Evolutionary conservation across 2,329 filamentous ascomycete species (phyloP), one percentile per base, ranked within the genome.

Genomic region (Blumeria graminis): DNA sequence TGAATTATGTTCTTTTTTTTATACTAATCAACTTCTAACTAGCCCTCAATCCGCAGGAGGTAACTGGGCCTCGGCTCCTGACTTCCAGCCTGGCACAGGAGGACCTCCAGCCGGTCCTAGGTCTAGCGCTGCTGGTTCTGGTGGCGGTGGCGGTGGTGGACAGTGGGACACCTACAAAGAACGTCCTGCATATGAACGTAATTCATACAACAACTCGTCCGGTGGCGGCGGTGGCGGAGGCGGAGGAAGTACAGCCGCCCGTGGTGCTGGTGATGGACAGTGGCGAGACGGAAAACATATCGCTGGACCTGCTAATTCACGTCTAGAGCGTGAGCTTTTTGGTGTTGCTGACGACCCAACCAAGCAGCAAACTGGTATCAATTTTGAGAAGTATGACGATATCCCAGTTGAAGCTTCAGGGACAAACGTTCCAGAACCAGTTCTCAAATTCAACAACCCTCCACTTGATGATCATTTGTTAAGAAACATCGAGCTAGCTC

Each of bases 341-440:
- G 92, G 92, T 66, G 75, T 84, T 55, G 74, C 82, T 64, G 90
- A 96, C 70, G 92, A 96, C 67, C 87, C 90, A 61, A 81, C 84
- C 63, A 96, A 95, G 77, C 86, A 94, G 70, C 86, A 93, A 67
- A 95, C 88, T 36, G 92, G 92, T 71, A 96, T 98, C 84, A 98
- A 98, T 79, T 98, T 98, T 69, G 84, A 94, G 75, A 98, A 98
- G 77, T 98, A 98, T 72, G 92, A 98, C 68, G 92, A 98, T 71
- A 98, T 98, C 63, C 92, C 92, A 56, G 92, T 98, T 62, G 92
- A 96, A 73, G 92, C 92, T 61, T 95, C 90, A 59, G 92, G 92
- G 59, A 82, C 87, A 56, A 81, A 94, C 67, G 88, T 96, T 56
- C 92, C 92, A 50, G 92, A 96, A 67, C 84, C 90, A 43, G 86